Evolutionary conservation across 345 rosid genomes (phyloP).

Genomic region (Raphanus sativus): DNA sequence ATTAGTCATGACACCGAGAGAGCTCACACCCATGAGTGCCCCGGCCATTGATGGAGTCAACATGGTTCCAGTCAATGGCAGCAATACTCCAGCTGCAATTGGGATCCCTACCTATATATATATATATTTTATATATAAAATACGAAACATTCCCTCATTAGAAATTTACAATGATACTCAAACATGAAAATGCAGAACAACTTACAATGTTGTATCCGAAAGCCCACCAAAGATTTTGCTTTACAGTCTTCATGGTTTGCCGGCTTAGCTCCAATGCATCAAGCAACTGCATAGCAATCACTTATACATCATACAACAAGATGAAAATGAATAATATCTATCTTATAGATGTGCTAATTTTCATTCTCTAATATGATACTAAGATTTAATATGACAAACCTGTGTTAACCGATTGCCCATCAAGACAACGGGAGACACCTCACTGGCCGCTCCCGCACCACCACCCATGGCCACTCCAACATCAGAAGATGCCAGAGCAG

Average conservation of each 20-base stretch:
- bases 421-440: constrained; percentile 88
- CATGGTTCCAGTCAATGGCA: constrained; percentile 81
- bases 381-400: constrained; percentile 52
- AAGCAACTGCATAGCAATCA: constrained; percentile 55
- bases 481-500: constrained; percentile 88
- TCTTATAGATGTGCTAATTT: too few relatives aligned
- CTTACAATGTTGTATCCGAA: constrained; percentile 95
- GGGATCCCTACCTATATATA: constrained; percentile 96
- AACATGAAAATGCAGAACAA: constrained; percentile 23
- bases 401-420: constrained; percentile 89
- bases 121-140: not conserved
- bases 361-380: too few relatives aligned
- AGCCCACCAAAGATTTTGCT: constrained; percentile 99
- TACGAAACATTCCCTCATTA: constrained; percentile 5
- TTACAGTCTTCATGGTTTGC: constrained; percentile 96
- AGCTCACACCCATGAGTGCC: constrained; percentile 96
- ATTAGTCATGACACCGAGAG: constrained; percentile 90
- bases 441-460: constrained; percentile 96
- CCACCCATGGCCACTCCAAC: constrained; percentile 95
- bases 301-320: constrained; percentile 7
- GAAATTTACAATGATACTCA: not conserved
- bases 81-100: constrained; percentile 82
- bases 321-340: too few relatives aligned
- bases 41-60: constrained; percentile 96
- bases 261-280: constrained; percentile 92